Base-by-base conservation (phyloP, 257 asterid genomes). In the Nicotiana knightiana region DNA sequence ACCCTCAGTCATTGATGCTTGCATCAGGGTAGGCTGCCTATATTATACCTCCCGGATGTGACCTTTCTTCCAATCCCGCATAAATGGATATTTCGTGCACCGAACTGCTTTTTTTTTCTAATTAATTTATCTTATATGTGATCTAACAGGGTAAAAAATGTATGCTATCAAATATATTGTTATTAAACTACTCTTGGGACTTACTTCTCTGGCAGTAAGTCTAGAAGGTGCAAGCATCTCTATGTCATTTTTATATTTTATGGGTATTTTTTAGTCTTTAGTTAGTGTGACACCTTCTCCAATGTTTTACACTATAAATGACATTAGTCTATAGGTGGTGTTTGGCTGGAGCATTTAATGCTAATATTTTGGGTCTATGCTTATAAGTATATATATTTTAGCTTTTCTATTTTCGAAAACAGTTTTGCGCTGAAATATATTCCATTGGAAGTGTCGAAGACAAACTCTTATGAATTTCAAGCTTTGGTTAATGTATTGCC, bases 341-440 rank as follows among this genome's bases (percentile, higher is more conserved):
- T 85, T 84, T 85, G 77, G 91, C 83, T 79, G 66, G 88, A 35
- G 66, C 88, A 87, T 83, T 89, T 75, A 89, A 86, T 87, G 92
- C 82, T 67, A 24, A 48, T 48, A 35, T 73, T 73, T 73, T 24
- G 21, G 59, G 21, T 26, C 55, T 46, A 71, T 71, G 21, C 9
- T 37, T 43, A 8, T 43, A 43, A 2, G 0, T 11, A 24, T 59
- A 24, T 77, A 71, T 76, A 21, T 21, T 21, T 21, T 75, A 16
- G 51, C 8, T 62, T 61, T 81, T 77, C 84, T 30, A 71, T 63
- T 80, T 71, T 80, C 17, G 30, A 11, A 84, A 51, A 35, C 57
- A 58, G 62, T 13, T 61, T 62, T 67, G 43, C 39, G 24, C 79
- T 73, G 37, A 73, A 73, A 73, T 73, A 73, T 73, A 48, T 48